Base-by-base conservation (phyloP, 345 rosid genomes). In the Eucalyptus erythrocorys region DNA sequence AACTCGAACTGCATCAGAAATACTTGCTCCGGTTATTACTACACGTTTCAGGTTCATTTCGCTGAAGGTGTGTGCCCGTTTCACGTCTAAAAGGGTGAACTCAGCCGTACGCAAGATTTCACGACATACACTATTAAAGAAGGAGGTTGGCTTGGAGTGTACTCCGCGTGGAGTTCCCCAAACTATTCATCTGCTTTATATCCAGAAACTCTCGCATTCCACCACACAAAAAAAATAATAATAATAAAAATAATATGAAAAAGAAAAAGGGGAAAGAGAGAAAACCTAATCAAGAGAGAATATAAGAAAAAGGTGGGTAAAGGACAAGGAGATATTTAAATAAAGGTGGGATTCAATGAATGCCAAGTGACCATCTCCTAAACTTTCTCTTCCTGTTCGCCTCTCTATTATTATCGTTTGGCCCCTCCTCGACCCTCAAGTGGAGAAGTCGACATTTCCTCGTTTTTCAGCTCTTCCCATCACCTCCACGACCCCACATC, bases 401-500 rank as follows among this genome's bases (percentile, higher is more conserved):
- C 45, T 85, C 87, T 48, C 87, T 49, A 85, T 49, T 55, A 49
- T 55, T 43, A 51, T 86, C 45, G 61, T 34, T 86, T 34, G 61
- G 61, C 47, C 87, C 45, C 61, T 61, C 48, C 82, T 66, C 71
- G 89, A 88, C 84, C 82, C 84, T 37, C 84, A 76, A 76, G 84
- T 76, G 84, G 84, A 40, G 84, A 92, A 92, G 88, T 82, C 21
- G 91, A 91, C 91, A 88, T 89, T 91, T 87, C 92, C 89, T 89
- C 88, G 92, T 90, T 89, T 89, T 85, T 86, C 92, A 71, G 91
- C 93, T 89, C 87, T 86, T 80, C 43, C 34, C 55, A 61, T 85
- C 40, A 84, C 57, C 80, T 85, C 53, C 68, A 82, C 85, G 87
- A 76, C 47, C 88, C 89, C 91, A 90, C 91, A 6, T 6, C 48